These are phyloP conservation scores for Yarrowia osloensis DNA, from an alignment of 805 yeast species.

Conservation along the genomic window DNA sequence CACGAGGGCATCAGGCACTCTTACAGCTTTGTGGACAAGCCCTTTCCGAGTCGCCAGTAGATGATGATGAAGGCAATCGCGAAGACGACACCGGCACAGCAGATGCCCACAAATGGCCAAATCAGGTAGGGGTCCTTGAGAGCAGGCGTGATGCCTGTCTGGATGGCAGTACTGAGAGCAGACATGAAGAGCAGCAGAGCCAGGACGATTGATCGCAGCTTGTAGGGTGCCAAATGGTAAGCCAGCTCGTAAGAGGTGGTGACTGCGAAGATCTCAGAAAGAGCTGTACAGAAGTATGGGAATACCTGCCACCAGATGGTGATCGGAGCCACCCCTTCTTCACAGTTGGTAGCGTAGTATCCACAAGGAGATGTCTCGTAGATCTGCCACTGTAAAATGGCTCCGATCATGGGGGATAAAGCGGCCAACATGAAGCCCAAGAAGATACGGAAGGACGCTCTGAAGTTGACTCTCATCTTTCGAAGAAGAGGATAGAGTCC, in stretches of 20 bases:
- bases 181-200: constrained; percentile 10
- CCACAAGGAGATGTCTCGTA: constrained; percentile 11
- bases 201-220: background rate
- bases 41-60: constrained; percentile 17
- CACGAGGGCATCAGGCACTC: too few species aligned
- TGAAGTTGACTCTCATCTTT: background rate
- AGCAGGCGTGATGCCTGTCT: constrained; percentile 44
- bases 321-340: background rate
- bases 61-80: constrained; percentile 1
- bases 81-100: constrained; percentile 10
- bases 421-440: constrained; percentile 6
- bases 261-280: constrained; percentile 4
- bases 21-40: background rate
- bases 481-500: background rate
- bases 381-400: constrained; percentile 6
- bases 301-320: constrained; percentile 17
- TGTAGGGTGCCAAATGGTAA: constrained; percentile 7
- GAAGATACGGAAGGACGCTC: constrained; percentile 3
- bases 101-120: constrained; percentile 11
- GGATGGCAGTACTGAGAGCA: constrained; percentile 10
- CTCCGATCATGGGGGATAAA: constrained; percentile 9
- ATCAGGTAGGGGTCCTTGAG: constrained; percentile 6
- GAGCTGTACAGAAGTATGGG: constrained; percentile 3
- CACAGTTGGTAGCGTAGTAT: constrained; percentile 3
- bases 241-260: constrained; percentile 10